phyloP scores from a whole-genome alignment of 441 rosid genomes.

The Brassica balearica region DNA sequence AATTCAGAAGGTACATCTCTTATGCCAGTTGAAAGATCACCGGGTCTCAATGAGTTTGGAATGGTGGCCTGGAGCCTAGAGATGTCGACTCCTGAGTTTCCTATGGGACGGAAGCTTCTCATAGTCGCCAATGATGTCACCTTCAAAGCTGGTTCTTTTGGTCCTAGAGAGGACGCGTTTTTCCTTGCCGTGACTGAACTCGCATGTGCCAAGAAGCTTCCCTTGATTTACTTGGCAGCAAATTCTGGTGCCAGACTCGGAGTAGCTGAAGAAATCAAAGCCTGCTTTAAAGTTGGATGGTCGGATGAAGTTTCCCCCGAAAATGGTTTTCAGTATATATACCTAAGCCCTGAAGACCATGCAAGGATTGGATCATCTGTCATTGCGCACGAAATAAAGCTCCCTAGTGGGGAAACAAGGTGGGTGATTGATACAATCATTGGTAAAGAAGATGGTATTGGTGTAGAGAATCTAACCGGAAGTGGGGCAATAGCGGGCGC shows the following conservation, averaged over 20 bases:
- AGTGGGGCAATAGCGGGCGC: slow-evolving; percentile 99
- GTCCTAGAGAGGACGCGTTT: slow-evolving; percentile 98
- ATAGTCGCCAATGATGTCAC: slow-evolving; percentile 94
- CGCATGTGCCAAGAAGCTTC: slow-evolving; percentile 91
- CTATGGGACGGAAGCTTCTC: slow-evolving; percentile 88
- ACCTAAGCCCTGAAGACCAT: slow-evolving; percentile 82
- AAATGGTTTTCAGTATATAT: slow-evolving; percentile 91
- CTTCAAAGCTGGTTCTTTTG: slow-evolving; percentile 98
- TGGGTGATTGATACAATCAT: slow-evolving; percentile 97
- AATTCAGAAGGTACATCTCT: slow-evolving; percentile 71
- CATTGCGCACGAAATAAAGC: slow-evolving; percentile 88
- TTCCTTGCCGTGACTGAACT: slow-evolving; percentile 94
- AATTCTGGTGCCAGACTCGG: slow-evolving; percentile 99
- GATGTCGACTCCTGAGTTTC: slow-evolving; percentile 93
- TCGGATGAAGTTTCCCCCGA: slow-evolving; percentile 88
- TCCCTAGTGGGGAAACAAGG: slow-evolving; percentile 78
- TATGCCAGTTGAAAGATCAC: slow-evolving; percentile 63
- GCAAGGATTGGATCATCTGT: slow-evolving; percentile 76
- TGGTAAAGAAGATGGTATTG: slow-evolving; percentile 98
- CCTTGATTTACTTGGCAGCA: slow-evolving; percentile 96
- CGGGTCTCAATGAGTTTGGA: slow-evolving; percentile 91
- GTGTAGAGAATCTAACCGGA: slow-evolving; percentile 96
- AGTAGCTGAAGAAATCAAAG: slow-evolving; percentile 95
- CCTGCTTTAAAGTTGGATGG: slow-evolving; percentile 96
- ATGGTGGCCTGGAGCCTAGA: slow-evolving; percentile 99